Conservation (phyloP, 129 eudicot genomes). For the Chrysanthemum seticuspe region DNA sequence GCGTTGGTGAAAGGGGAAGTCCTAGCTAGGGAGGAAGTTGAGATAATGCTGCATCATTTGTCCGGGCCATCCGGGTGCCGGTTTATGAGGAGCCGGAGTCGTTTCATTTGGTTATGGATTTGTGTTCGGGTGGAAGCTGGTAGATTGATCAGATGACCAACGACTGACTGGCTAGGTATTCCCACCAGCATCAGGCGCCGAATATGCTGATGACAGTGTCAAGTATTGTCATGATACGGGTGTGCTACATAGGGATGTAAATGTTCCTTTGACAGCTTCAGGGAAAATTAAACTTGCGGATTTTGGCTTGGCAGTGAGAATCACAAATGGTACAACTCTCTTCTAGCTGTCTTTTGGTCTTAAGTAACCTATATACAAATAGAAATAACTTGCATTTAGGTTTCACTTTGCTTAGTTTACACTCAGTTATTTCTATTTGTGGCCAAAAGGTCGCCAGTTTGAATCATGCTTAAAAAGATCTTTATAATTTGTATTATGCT, state of each 20-base stretch:
- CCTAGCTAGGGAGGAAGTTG: slow-evolving; percentile 34
- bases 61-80: slow-evolving; percentile 64
- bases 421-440: too few relatives aligned
- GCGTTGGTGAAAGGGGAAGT: too few relatives aligned
- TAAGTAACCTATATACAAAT: background rate
- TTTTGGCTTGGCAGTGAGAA: slow-evolving; percentile 83
- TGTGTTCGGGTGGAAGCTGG: slow-evolving; percentile 59
- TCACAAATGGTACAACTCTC: slow-evolving; percentile 38
- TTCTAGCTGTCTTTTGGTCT: slow-evolving; percentile 2
- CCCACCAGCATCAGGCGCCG: slow-evolving; percentile 54
- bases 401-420: too few relatives aligned
- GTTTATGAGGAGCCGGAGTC: slow-evolving; percentile 57
- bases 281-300: slow-evolving; percentile 79
- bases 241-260: slow-evolving; percentile 60
- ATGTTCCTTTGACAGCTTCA: slow-evolving; percentile 49
- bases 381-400: too few relatives aligned
- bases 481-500: background rate
- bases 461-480: too few relatives aligned
- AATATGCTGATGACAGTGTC: slow-evolving; percentile 52
- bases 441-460: too few relatives aligned
- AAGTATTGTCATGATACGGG: slow-evolving; percentile 82
- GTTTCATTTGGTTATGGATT: slow-evolving; percentile 69
- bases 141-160: slow-evolving; percentile 60
- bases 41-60: slow-evolving; percentile 60
- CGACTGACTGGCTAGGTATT: slow-evolving; percentile 33